Percentiles rank a stretch among this genome's conserved stretches.
Evolutionary conservation across 495 filamentous ascomycete genomes (phyloP).

Genomic region (Venustampulla echinocandica): DNA sequence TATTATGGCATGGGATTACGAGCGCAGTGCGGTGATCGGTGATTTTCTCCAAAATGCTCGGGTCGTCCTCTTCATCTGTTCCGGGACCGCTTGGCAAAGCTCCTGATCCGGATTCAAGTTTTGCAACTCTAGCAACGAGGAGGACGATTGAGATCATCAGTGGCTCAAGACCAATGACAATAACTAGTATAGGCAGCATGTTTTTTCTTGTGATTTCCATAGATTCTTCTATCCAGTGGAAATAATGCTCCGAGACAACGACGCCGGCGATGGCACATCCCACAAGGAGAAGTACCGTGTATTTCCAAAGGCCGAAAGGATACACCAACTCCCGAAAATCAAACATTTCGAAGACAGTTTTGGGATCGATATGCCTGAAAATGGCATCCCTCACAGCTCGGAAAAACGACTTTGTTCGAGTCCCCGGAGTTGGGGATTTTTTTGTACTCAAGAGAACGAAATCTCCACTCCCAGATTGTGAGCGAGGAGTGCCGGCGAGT

Average conservation of each 20-base stretch:
- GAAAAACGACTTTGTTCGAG: background rate
- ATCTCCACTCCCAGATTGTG: too few relatives aligned
- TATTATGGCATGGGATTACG: constrained; percentile 17
- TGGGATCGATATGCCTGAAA: background rate
- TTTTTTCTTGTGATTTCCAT: background rate
- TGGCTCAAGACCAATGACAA: constrained; percentile 4
- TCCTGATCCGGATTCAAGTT: background rate
- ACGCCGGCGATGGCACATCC: background rate
- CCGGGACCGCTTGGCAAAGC: background rate
- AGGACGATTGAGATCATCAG: constrained; percentile 2
- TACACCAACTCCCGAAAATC: background rate
- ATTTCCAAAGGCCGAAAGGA: constrained; percentile 5
- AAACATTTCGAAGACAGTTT: background rate
- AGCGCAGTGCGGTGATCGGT: constrained; percentile 1
- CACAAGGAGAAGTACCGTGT: constrained; percentile 1
- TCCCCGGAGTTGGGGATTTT: too few relatives aligned
- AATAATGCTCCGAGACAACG: constrained; percentile 4
- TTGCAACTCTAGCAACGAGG: background rate
- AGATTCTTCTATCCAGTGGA: constrained; percentile 2
- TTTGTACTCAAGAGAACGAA: too few relatives aligned
- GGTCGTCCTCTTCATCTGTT: background rate
- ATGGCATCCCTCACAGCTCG: background rate
- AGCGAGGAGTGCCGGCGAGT: too few relatives aligned
- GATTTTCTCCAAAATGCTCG: background rate
- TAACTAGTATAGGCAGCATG: constrained; percentile 3